Base-by-base conservation (phyloP, 2,329 filamentous ascomycete species). In the Fusarium fracticaudum region DNA sequence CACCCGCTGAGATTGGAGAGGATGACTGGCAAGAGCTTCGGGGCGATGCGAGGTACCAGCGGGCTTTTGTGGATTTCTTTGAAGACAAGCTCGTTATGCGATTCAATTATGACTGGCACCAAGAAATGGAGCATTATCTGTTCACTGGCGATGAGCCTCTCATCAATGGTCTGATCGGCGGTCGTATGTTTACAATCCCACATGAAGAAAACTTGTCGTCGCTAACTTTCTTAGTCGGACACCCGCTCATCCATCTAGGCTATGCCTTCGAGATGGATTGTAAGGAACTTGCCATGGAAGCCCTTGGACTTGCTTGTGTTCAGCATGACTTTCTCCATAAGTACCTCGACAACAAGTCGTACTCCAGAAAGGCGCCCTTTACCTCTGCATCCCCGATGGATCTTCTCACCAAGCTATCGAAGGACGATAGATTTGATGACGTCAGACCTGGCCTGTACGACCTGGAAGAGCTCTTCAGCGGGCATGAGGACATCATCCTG, bases 31-130 rank as follows among this genome's bases (percentile, higher is more conserved):
- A 91, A 72, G 92, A 96, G 65, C 96, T 91, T 77, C 82, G 98
- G 38, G 95, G 96, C 29, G 90, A 94, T 80, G 88, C 88, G 77
- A 90, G 86, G 71, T 98, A 97, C 79, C 94, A 99, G 83, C 90
- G 96, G 68, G 96, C 95, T 2, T 99, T 92, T 79, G 87, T 99
- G 64, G 95, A 99, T 81, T 98, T 96, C 81, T 98, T 97, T 80
- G 96, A 99, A 81, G 96, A 99, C 81, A 91, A 94, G 78, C 86
- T 98, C 37, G 95, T 94, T 7, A 84, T 89, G 81, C 84, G 86
- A 35, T 89, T 91, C 77, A 87, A 90, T 41, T 98, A 98, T 80
- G 90, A 98, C 79, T 98, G 96, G 94, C 93, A 92, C 79, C 86
- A 87, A 60, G 90, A 97, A 6, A 85, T 97, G 14, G 85, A 90